Evolutionary conservation across 805 yeast genomes (phyloP).

Genomic region (Myxozyma kluyveri): DNA sequence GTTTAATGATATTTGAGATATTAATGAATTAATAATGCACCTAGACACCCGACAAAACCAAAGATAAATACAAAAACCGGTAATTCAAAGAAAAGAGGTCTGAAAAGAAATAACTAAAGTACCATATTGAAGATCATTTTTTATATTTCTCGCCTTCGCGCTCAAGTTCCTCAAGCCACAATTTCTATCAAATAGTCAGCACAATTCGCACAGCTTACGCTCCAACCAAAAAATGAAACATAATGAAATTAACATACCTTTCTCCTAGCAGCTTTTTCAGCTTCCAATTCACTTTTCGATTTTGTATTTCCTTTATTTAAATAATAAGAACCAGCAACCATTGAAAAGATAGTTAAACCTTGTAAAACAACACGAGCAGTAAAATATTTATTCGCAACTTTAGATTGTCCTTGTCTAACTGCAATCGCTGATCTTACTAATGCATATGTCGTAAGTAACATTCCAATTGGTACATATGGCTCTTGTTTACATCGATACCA

Average conservation of each 20-base stretch:
- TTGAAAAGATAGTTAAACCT: conserved; percentile 68
- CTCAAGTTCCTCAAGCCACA: conserved; percentile 77
- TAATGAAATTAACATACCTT: conserved; percentile 16
- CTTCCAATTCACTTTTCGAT: conserved; percentile 42
- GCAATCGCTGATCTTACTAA: conserved; percentile 75
- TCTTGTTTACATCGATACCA: conserved; percentile 64
- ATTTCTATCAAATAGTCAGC: no score
- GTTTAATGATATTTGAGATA: background rate
- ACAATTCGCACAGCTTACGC: no score
- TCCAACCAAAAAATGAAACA: background rate
- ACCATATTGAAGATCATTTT: background rate
- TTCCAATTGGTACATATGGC: conserved; percentile 77
- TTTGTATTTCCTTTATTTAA: conserved; percentile 45
- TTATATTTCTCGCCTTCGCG: conserved; percentile 29
- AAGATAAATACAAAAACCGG: background rate
- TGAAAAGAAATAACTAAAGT: background rate
- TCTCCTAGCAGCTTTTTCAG: conserved; percentile 26
- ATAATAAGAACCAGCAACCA: conserved; percentile 67
- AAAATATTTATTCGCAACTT: conserved; percentile 72
- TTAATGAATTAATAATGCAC: background rate
- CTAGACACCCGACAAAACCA: background rate
- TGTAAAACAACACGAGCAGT: conserved; percentile 81
- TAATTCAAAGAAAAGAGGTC: background rate
- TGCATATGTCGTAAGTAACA: conserved; percentile 21
- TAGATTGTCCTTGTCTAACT: conserved; percentile 62